Conservation (phyloP, 2,329 filamentous ascomycete genomes). For the Huntiella savannae region DNA sequence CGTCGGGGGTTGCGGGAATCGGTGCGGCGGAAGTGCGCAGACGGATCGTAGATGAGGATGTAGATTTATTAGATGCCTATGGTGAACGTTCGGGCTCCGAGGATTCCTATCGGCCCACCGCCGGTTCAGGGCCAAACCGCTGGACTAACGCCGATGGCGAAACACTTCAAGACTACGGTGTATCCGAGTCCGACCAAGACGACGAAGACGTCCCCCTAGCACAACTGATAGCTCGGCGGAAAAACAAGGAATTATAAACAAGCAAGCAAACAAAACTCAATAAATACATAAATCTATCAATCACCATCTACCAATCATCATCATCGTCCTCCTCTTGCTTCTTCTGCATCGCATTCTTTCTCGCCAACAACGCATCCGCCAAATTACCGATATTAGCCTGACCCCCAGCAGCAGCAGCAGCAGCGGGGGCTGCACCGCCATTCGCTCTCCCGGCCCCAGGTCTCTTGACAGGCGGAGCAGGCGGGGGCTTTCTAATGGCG, state of each 20-base stretch:
- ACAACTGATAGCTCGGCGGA: conserved; percentile 42
- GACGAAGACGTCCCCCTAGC: conserved; percentile 49
- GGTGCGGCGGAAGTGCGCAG: conserved; percentile 22
- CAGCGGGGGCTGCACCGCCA: conserved; percentile 49
- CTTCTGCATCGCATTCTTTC: conserved; percentile 58
- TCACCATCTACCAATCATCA: conserved; percentile 41
- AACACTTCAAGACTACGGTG: conserved; percentile 54
- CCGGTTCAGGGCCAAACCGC: no score
- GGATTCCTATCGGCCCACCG: conserved; percentile 16
- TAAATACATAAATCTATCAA: neutral
- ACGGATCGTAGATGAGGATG: conserved; percentile 19
- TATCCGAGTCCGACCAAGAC: conserved; percentile 37
- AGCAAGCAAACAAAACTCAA: conserved; percentile 2
- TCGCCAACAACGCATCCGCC: conserved; percentile 58
- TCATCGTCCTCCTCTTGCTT: conserved; percentile 51
- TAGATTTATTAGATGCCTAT: conserved; percentile 22
- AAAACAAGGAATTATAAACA: conserved; percentile 11
- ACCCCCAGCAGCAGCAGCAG: conserved; percentile 37
- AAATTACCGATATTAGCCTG: conserved; percentile 52
- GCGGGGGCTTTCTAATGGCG: conserved; percentile 47
- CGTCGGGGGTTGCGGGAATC: conserved; percentile 31
- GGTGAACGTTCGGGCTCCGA: conserved; percentile 36
- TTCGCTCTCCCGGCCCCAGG: conserved; percentile 51
- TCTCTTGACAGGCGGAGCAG: conserved; percentile 62
- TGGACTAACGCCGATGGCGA: conserved; percentile 67